Conservation (phyloP, 2,329 filamentous ascomycete species). For the Cryoendolithus antarcticus region DNA sequence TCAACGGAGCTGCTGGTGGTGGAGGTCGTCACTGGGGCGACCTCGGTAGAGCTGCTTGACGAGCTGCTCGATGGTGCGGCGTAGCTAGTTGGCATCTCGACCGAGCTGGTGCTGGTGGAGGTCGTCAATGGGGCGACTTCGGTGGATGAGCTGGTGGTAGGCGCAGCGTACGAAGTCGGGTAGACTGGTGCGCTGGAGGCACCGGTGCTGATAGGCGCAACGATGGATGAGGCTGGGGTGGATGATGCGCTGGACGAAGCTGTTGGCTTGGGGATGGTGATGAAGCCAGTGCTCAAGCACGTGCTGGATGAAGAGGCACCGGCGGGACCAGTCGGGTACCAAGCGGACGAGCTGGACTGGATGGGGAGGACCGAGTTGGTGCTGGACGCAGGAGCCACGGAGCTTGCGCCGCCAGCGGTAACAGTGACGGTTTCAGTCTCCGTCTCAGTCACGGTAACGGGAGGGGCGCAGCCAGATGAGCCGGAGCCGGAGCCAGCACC, state of each 20-base stretch:
- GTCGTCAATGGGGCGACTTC: background rate
- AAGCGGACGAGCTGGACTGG: conserved; percentile 13
- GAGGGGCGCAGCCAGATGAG: conserved; percentile 6
- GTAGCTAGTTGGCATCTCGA: conserved; percentile 3
- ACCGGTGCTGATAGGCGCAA: conserved; percentile 2
- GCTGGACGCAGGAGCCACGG: conserved; percentile 3
- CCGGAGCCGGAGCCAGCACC: conserved; percentile 6
- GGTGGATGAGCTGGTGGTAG: conserved; percentile 5
- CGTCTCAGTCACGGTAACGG: conserved; percentile 22
- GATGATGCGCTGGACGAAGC: conserved; percentile 3
- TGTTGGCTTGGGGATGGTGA: conserved; percentile 16
- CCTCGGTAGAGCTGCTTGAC: no score
- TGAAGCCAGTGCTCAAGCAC: conserved; percentile 16
- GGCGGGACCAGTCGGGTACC: conserved; percentile 15
- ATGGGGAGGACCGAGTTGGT: conserved; percentile 10
- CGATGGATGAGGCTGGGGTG: no score
- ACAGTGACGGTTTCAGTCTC: conserved; percentile 20
- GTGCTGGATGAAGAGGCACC: conserved; percentile 5
- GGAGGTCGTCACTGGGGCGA: no score
- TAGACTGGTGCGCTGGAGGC: background rate
- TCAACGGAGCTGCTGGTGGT: no score
- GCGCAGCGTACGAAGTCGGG: background rate
- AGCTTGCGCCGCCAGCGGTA: conserved; percentile 5
- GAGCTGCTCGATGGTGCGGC: no score
- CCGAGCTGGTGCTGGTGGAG: conserved; percentile 1